Percentiles rank a stretch among this genome's conserved stretches.
phyloP scores from a whole-genome alignment of 768 basidiomycete genomes.

The Chlorophyllum brunneum region DNA sequence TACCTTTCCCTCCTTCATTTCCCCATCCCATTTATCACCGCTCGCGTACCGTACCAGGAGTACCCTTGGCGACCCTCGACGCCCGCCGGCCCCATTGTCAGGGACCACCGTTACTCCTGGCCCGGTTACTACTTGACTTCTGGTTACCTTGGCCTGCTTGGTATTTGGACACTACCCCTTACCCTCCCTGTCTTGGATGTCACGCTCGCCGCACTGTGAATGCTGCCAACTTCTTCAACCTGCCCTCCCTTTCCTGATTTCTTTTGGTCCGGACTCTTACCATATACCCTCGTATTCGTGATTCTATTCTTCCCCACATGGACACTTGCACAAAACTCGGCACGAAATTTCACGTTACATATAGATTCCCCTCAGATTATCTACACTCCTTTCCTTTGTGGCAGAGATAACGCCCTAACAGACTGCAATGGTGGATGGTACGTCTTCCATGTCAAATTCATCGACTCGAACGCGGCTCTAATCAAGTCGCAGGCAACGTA shows the following conservation, averaged over 20 bases:
- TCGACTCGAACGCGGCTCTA: neutral
- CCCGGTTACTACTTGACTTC: neutral
- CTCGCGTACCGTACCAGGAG: too few relatives aligned
- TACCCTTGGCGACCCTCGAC: constrained; percentile 3
- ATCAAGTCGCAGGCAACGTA: constrained; percentile 25
- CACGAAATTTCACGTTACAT: constrained; percentile 34
- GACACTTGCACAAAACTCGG: neutral
- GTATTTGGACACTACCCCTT: neutral
- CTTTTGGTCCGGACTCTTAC: neutral
- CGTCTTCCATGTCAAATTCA: constrained; percentile 14
- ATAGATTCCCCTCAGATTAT: constrained; percentile 35
- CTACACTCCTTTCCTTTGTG: constrained; percentile 47
- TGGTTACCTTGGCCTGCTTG: neutral
- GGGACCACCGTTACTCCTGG: neutral
- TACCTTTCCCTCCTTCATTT: neutral
- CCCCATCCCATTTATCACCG: neutral
- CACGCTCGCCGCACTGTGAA: constrained; percentile 1
- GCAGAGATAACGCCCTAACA: constrained; percentile 25
- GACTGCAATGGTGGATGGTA: constrained; percentile 44
- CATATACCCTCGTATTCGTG: constrained; percentile 2
- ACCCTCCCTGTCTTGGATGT: neutral
- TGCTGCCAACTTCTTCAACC: neutral
- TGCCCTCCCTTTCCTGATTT: neutral
- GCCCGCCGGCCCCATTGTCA: neutral
- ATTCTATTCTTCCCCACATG: neutral